Evolutionary conservation across 495 filamentous ascomycete species (phyloP).

Genomic region (Sordaria brevicollis): DNA sequence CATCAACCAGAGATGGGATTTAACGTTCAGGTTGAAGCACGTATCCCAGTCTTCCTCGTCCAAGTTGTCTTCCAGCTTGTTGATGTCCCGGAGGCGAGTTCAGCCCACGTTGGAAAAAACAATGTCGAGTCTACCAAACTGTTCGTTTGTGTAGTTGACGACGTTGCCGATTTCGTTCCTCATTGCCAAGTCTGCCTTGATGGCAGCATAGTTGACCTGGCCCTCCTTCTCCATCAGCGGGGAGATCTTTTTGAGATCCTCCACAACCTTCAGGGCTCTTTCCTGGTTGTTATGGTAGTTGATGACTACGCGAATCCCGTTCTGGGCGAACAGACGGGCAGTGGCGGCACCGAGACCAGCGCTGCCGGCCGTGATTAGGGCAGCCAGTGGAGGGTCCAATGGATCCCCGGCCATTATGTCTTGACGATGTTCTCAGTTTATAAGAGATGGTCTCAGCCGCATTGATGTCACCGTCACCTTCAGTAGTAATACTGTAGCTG

Average conservation of each 20-base stretch:
- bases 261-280: conserved; percentile 33
- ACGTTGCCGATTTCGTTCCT: conserved; percentile 32
- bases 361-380: conserved; percentile 44
- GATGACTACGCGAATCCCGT: conserved; percentile 38
- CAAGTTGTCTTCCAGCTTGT: conserved; percentile 43
- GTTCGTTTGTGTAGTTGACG: conserved; percentile 33
- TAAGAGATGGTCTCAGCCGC: background rate
- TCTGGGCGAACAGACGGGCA: conserved; percentile 36
- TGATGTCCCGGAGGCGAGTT: conserved; percentile 41
- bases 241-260: conserved; percentile 28
- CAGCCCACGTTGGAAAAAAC: conserved; percentile 49
- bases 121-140: conserved; percentile 31
- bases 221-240: conserved; percentile 2
- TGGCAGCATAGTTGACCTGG: conserved; percentile 21
- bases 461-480: background rate
- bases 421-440: background rate
- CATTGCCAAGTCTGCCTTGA: conserved; percentile 41
- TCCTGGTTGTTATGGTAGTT: conserved; percentile 40
- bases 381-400: conserved; percentile 24
- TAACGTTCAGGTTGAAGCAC: conserved; percentile 49
- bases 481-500: too few relatives aligned
- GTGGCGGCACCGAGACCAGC: conserved; percentile 48
- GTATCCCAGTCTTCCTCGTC: conserved; percentile 47
- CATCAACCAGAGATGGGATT: conserved; percentile 46
- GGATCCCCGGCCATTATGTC: too few relatives aligned